These are phyloP conservation scores for Capsicum rhomboideum DNA, from an alignment of 257 asterid genomes.

Conservation along the genomic window DNA sequence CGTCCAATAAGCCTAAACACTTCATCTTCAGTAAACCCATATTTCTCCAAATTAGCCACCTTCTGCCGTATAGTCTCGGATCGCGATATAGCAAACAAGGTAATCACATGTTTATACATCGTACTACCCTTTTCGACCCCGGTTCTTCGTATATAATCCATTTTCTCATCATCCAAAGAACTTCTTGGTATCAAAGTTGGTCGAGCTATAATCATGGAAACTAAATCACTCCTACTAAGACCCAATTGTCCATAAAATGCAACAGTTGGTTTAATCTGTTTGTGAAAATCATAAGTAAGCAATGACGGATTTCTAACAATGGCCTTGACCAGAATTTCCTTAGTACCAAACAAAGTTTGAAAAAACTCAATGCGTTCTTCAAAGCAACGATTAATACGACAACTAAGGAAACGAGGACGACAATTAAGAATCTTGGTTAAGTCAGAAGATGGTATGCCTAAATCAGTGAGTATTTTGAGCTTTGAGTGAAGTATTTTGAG, in stretches of 20 bases:
- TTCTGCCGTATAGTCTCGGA: conserved; percentile 57
- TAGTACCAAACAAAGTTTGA: conserved; percentile 43
- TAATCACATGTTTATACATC: conserved; percentile 63
- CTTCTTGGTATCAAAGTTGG: conserved; percentile 73
- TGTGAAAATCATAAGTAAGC: conserved; percentile 61
- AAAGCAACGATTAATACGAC: conserved; percentile 29
- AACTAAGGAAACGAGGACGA: conserved; percentile 66
- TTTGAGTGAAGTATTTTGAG: conserved; percentile 36
- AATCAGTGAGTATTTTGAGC: conserved; percentile 40
- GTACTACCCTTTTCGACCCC: conserved; percentile 50
- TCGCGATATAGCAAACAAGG: conserved; percentile 65
- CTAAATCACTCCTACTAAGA: conserved; percentile 44
- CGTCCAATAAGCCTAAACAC: conserved; percentile 45
- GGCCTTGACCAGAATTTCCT: conserved; percentile 50
- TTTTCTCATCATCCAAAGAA: conserved; percentile 43
- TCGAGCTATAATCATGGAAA: conserved; percentile 48
- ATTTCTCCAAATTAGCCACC: conserved; percentile 55
- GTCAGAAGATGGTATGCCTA: conserved; percentile 49
- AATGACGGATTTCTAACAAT: conserved; percentile 69
- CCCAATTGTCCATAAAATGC: conserved; percentile 53
- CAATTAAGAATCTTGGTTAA: conserved; percentile 53
- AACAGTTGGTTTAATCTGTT: conserved; percentile 47
- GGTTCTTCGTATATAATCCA: conserved; percentile 48
- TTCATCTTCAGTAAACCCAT: conserved; percentile 60
- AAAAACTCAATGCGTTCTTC: conserved; percentile 53